Evolutionary conservation across 2,329 filamentous ascomycete species (phyloP), one percentile per base, ranked within the genome.

Genomic region (Aureobasidium sp.): DNA sequence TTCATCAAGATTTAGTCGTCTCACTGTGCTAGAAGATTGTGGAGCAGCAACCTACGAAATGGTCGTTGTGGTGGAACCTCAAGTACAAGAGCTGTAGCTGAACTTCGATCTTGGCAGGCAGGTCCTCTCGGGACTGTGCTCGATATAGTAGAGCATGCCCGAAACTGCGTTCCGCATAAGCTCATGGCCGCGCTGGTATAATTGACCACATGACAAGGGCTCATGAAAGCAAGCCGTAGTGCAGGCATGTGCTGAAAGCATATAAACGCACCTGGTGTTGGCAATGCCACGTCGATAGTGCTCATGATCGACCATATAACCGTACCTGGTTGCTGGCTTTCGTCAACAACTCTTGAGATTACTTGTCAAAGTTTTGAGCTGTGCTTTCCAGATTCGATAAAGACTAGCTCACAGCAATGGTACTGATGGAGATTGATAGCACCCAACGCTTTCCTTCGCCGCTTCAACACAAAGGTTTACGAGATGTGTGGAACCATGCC

Each of bases 401-500:
- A 43, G 26, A 43, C 20, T 29, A 15, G 50, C 17, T 43, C 15
- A 24, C 36, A 20, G 15, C 7, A 41, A 13, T 32, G 6, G 26
- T 32, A 24, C 13, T 13, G 9, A 55, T 55, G 51, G 26, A 55
- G 24, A 55, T 1, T 10, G 10, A 13, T 4, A 26, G n/a, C 10
- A 27, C 32, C 7, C 51, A 55, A 15, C 13, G 5, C 32, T 27
- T 8, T 13, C 24, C 51, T 10, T 29, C 6, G 9, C 17, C 2
- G 6, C 32, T 34, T 60, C 44, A 36, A 9, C 62, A 51, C 26
- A 36, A 13, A 36, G 34, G 34, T 27, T 8, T 46, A 8, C 57
- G 69, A 47, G 67, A 71, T 66, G 46, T 72, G n/a, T 73, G 72
- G 72, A 69, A 73, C 47, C 71, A 73, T 46, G 71, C 70, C 15